Base-by-base conservation (phyloP, 1,284 basidiomycete genomes). In the Tylopilus sp. region DNA sequence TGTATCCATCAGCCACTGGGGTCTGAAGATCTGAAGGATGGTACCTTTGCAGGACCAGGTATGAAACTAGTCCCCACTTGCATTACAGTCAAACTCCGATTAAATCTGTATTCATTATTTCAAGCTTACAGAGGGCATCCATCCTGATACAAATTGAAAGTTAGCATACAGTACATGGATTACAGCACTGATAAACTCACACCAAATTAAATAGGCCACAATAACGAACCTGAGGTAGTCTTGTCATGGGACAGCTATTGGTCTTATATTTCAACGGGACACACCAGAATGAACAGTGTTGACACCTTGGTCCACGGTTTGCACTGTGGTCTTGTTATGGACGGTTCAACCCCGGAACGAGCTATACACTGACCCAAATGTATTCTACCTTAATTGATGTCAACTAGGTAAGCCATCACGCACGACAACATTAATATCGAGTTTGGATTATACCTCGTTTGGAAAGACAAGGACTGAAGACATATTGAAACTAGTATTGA, bases 391-490 rank as follows among this genome's bases (percentile, higher is more conserved):
- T 24, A 4, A 18, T 44, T 16, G 26, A 44, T 57, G 13, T 41
- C 36, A 26, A 26, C 24, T 44, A 41, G 8, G 39, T 19, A 18
- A 29, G 24, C n/a, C 16, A 15, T 19, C 8, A 18, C 18, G 39
- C 2, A 57, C 13, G 39, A 36, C 6, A 41, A 41, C 16, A 16
- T 16, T 16, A 41, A 41, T 41, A 16, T 16, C 16, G 39, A 36
- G 36, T 41, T 15, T 57, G 38, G 18, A 26, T 18, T 33, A 6
- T 16, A 57, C 56, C 13, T 57, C 56, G 8, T 32, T 26, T 8
- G 56, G 29, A 26, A 57, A 57, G 10, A 41, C 29, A 19, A 57
- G 56, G 56, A 57, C 56, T 57, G 10, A 44, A 18, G 18, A 44
- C 39, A 18, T 15, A 5, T 15, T 41, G 39, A 41, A 29, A 29